A percentile compares a stretch with the other conserved stretches of the same genome.
These are phyloP conservation scores for Rhodotorula sp. DNA, from an alignment of 1,284 basidiomycete genomes.

Conservation along the genomic window DNA sequence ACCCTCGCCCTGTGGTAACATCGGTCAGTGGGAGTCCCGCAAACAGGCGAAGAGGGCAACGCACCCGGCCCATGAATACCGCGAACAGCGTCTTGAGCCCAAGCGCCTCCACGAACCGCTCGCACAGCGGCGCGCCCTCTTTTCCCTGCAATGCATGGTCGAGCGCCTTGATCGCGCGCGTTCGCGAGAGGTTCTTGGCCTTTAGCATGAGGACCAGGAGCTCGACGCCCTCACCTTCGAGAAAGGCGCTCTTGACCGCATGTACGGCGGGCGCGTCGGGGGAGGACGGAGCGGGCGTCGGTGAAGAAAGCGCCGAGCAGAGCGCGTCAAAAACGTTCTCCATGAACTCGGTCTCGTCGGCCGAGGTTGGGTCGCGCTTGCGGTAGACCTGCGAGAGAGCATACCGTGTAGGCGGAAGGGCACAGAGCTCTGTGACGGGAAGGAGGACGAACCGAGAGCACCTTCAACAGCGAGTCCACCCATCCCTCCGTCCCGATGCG, in stretches of 20 bases:
- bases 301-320: constrained; percentile 76
- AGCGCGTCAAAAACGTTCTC: constrained; percentile 91
- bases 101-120: constrained; percentile 79
- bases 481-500: constrained; percentile 61
- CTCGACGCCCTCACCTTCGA: constrained; percentile 90
- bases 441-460: constrained; percentile 69
- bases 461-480: constrained; percentile 76
- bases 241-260: constrained; percentile 72
- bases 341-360: constrained; percentile 95
- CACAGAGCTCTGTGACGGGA: too few relatives aligned
- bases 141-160: constrained; percentile 86
- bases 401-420: neutral
- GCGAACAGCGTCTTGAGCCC: constrained; percentile 89
- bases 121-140: constrained; percentile 67
- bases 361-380: constrained; percentile 69
- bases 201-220: constrained; percentile 96
- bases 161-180: constrained; percentile 82
- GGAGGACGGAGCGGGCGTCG: constrained; percentile 40
- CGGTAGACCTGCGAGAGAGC: constrained; percentile 35
- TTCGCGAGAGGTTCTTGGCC: constrained; percentile 77
- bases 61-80: constrained; percentile 88
- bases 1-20: neutral
- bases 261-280: neutral
- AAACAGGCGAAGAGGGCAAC: constrained; percentile 22
- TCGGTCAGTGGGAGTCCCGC: neutral